These are phyloP conservation scores for Lotmaria passim DNA, from an alignment of 208 protist genomes.

Conservation along the genomic window DNA sequence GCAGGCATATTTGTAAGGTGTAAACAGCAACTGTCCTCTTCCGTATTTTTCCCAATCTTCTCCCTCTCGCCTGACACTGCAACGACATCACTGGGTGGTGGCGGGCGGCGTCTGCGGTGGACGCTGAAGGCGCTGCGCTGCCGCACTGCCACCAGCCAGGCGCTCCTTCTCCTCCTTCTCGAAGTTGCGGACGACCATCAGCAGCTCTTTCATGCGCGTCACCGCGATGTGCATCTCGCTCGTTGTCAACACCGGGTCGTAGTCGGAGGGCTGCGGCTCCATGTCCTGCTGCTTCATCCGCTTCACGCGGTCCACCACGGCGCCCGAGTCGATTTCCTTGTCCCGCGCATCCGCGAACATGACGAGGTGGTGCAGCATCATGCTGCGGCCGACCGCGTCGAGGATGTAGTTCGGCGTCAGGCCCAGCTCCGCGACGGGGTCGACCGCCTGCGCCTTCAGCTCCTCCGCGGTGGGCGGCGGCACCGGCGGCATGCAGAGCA, in stretches of 20 bases:
- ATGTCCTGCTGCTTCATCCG: slow-evolving; percentile 28
- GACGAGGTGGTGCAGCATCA: slow-evolving; percentile 85
- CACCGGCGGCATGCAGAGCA: slow-evolving; percentile 81
- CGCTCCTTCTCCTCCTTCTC: slow-evolving; percentile 33
- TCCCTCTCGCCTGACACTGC: slow-evolving; percentile 8
- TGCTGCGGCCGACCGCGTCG: slow-evolving; percentile 83
- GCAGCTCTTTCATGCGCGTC: slow-evolving; percentile 62
- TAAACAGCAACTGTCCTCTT: background rate
- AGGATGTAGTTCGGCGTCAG: slow-evolving; percentile 78
- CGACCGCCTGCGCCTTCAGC: slow-evolving; percentile 25
- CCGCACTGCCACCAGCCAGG: slow-evolving; percentile 26
- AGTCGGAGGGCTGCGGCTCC: slow-evolving; percentile 49
- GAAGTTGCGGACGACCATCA: slow-evolving; percentile 46
- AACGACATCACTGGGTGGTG: background rate
- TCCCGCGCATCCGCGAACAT: slow-evolving; percentile 64
- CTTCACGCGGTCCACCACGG: slow-evolving; percentile 47
- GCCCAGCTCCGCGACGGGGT: slow-evolving; percentile 53
- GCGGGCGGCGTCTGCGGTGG: background rate
- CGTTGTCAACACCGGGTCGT: slow-evolving; percentile 56
- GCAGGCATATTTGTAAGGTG: background rate
- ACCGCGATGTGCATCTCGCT: slow-evolving; percentile 56
- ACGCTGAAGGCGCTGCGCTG: slow-evolving; percentile 18
- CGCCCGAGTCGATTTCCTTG: slow-evolving; percentile 66
- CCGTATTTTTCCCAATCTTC: background rate
- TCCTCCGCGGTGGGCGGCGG: slow-evolving; percentile 45